A percentile compares a stretch with the other conserved stretches of the same genome.
Conservation (phyloP, 202 grass and related monocot species). For the Cymbopogon flexuosus region DNA sequence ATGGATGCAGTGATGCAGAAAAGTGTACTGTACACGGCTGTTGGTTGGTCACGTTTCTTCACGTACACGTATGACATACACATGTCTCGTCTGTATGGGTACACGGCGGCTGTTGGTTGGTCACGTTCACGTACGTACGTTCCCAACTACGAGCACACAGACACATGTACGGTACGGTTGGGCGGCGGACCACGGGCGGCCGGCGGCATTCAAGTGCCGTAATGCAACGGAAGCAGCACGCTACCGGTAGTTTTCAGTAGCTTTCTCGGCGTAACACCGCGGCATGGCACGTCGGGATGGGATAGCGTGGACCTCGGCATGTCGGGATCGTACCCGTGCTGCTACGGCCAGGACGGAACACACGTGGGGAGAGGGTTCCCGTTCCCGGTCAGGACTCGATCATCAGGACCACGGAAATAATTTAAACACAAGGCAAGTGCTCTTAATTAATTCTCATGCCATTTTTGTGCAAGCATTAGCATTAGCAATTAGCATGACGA, state of each 20-base stretch:
- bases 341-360: not conserved
- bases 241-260: not conserved
- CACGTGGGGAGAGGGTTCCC: not conserved
- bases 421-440: too few species aligned
- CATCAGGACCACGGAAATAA: not conserved
- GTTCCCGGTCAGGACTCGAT: not conserved
- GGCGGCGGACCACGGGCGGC: not conserved
- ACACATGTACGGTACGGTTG: not conserved
- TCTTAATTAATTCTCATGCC: not conserved
- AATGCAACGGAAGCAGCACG: not conserved
- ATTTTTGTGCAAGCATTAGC: not conserved
- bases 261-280: constrained; percentile 20
- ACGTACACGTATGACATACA: too few species aligned
- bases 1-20: not conserved
- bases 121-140: not conserved
- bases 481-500: not conserved
- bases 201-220: constrained; percentile 9
- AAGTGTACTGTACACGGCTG: not conserved
- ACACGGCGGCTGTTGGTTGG: not conserved
- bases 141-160: not conserved
- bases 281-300: not conserved
- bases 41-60: too few species aligned
- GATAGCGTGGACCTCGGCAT: not conserved
- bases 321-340: not conserved
- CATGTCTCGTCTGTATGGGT: not conserved